Percentiles rank a stretch among this genome's conserved stretches.
Evolutionary conservation across 495 filamentous ascomycete genomes (phyloP).

Genomic region (Penicillium cinerascens): DNA sequence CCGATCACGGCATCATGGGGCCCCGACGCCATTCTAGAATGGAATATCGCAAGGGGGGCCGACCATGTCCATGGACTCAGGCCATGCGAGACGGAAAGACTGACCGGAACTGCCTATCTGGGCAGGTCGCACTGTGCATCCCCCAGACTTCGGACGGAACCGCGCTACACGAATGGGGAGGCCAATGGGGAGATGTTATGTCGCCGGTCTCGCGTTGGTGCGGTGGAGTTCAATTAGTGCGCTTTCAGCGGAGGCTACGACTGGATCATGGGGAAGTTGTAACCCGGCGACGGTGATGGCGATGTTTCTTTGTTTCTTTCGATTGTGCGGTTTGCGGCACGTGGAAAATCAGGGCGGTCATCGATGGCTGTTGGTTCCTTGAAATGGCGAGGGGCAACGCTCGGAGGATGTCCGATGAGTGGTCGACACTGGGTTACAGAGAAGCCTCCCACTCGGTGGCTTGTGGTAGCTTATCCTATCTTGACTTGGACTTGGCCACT

Average conservation of each 20-base stretch:
- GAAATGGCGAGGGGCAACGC: background rate
- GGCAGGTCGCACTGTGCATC: slow-evolving; percentile 13
- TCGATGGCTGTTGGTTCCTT: no score
- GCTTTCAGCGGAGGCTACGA: background rate
- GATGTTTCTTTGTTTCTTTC: background rate
- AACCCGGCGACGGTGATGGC: background rate
- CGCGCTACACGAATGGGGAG: slow-evolving; percentile 6
- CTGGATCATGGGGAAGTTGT: background rate
- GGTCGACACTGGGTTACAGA: background rate
- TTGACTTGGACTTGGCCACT: background rate
- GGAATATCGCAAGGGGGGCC: background rate
- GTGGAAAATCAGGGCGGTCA: no score
- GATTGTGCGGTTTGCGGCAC: no score
- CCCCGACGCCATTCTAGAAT: slow-evolving; percentile 6
- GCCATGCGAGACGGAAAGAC: slow-evolving; percentile 2
- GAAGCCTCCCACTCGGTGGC: background rate
- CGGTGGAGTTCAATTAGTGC: no score
- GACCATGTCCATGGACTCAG: background rate
- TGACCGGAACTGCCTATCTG: slow-evolving; percentile 23
- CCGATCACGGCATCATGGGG: background rate
- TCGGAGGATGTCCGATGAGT: background rate
- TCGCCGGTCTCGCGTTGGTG: no score
- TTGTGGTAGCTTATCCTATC: background rate
- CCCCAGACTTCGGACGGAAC: slow-evolving; percentile 21
- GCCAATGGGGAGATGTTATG: background rate